These are phyloP conservation scores for Myxozyma mucilagina DNA, from an alignment of 805 yeast genomes.

Conservation along the genomic window DNA sequence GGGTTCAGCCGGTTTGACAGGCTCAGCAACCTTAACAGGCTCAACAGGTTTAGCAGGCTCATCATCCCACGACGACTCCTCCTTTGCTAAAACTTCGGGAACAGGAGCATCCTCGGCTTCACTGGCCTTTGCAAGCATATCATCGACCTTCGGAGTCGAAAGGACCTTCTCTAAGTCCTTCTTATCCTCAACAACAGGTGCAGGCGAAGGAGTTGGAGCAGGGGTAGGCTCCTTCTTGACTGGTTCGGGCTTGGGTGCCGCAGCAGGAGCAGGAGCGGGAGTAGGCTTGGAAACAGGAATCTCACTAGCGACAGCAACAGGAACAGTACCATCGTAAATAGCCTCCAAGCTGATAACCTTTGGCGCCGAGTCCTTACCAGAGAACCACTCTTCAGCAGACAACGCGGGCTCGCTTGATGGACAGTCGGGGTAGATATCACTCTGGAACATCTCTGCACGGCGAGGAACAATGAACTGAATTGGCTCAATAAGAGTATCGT, in stretches of 20 bases:
- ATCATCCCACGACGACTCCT: constrained; percentile 43
- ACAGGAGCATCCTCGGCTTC: constrained; percentile 43
- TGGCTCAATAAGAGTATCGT: constrained; percentile 83
- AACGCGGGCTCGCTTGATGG: constrained; percentile 79
- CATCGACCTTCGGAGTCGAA: constrained; percentile 50
- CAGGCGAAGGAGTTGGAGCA: constrained; percentile 31
- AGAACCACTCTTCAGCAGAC: constrained; percentile 73
- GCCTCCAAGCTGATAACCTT: constrained; percentile 72
- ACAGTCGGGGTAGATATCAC: constrained; percentile 88
- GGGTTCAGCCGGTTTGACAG: constrained; percentile 8
- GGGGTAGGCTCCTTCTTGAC: constrained; percentile 8
- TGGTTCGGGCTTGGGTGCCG: constrained; percentile 21
- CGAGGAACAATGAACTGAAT: constrained; percentile 92
- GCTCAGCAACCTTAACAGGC: constrained; percentile 3
- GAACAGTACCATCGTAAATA: constrained; percentile 45
- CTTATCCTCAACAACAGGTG: constrained; percentile 37
- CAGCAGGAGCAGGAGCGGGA: constrained; percentile 21
- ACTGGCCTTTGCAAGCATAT: constrained; percentile 51
- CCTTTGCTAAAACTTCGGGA: constrained; percentile 30
- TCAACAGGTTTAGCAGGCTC: constrained; percentile 34
- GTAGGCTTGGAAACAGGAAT: constrained; percentile 21
- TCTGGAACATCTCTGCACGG: constrained; percentile 87
- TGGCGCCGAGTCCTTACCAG: constrained; percentile 80
- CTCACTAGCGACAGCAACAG: constrained; percentile 17
- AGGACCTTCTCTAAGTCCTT: constrained; percentile 51